Evolutionary conservation across 129 eudicot species (phyloP).

Genomic region (Escallonia rubra): DNA sequence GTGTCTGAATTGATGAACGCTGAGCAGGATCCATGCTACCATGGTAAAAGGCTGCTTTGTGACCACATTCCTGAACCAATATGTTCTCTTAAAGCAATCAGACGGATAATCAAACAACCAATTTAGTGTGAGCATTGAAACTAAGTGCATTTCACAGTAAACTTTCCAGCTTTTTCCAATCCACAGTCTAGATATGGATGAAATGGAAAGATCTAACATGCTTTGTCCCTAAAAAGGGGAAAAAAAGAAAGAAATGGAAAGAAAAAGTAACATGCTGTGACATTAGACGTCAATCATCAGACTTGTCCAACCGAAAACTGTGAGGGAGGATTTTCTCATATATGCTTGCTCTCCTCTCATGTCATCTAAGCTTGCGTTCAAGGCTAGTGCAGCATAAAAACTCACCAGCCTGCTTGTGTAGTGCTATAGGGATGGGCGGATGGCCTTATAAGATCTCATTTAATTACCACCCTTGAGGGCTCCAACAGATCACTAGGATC

Average conservation of each 20-base stretch:
- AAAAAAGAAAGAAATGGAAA: no score
- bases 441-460: not conserved
- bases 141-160: not conserved
- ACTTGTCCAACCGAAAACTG: not conserved
- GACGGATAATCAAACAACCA: not conserved
- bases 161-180: not conserved
- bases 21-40: slow-evolving; percentile 87
- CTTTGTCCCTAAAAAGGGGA: no score
- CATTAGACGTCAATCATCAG: not conserved
- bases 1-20: slow-evolving; percentile 69
- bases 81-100: slow-evolving; percentile 17
- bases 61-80: slow-evolving; percentile 70
- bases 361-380: not conserved
- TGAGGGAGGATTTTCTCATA: not conserved
- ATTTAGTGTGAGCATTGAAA: not conserved
- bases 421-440: not conserved
- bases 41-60: slow-evolving; percentile 93
- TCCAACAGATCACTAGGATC: not conserved
- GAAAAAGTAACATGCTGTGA: not conserved
- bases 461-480: not conserved
- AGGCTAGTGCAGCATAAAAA: not conserved
- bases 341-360: not conserved
- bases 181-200: not conserved
- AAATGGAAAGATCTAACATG: not conserved
- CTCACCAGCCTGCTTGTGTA: not conserved